Evolutionary conservation across 805 yeast species (phyloP), one percentile per base, ranked within the genome.

Genomic region (Priceomyces carsonii): DNA sequence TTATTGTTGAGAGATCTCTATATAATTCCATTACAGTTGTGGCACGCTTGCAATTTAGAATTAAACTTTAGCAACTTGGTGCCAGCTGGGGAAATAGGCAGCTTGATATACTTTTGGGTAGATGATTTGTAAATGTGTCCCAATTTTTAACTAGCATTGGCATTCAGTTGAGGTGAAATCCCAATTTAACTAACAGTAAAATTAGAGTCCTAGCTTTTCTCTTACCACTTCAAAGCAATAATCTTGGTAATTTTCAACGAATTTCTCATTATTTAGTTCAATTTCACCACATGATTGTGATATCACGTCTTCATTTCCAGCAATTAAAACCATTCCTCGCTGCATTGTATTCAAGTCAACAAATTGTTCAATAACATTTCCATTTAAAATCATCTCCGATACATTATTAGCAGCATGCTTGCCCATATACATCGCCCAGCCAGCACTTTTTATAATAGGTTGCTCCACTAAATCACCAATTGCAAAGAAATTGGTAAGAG

Each of bases 351-450:
- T 38, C 14, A 61, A 33, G 34, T 65, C 65, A 1, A 66, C 63
- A 35, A 57, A 47, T 3, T 58, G 56, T 43, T 66, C 71, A 16
- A 60, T 55, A 29, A 66, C 43, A 30, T 48, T 42, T 10, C 48
- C 48, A 21, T 63, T 61, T 28, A 55, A 44, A 1, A 66, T 50
- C 13, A 53, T 27, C 26, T 58, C 51, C 5, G 58, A 44, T 22
- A 67, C 43, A 36, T 67, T 67, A 40, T 63, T 61, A 10, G 72
- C 71, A 6, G 51, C 61, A 33, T 51, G 63, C 26, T 69, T 47
- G 2, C 71, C 72, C 60, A 59, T 63, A 43, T 62, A 66, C 48
- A 65, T 55, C 3, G 71, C 72, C 72, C 72, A 67, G 2, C 73
- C 73, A 2, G 73, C 72, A 29, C 66, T 59, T 47, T 67, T 67